Evolutionary conservation across 208 protist genomes (phyloP).

Genomic region (Trypanosoma lewisi): DNA sequence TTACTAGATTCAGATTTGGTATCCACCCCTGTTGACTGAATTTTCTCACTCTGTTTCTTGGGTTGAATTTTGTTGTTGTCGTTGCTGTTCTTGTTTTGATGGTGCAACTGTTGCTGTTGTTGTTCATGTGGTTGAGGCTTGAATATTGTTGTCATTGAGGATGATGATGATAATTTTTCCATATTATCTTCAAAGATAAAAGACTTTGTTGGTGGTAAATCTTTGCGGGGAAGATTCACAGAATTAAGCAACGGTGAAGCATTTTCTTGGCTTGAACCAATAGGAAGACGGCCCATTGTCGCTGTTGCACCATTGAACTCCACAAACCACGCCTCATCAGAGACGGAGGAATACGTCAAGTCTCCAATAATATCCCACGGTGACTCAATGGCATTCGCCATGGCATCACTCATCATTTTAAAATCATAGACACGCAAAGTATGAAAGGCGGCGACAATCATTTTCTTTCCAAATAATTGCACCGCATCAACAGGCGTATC

Average conservation of each 20-base stretch:
- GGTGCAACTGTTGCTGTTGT: not conserved
- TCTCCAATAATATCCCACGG: conserved; percentile 75
- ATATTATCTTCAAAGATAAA: not conserved
- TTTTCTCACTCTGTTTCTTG: not conserved
- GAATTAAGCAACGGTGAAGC: not conserved
- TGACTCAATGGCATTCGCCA: conserved; percentile 32
- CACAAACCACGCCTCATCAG: conserved; percentile 70
- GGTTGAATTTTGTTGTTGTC: not conserved
- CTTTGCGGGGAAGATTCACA: not conserved
- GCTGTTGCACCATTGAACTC: conserved; percentile 50
- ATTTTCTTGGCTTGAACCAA: conserved; percentile 11
- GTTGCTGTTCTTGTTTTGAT: too few species aligned
- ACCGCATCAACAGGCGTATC: conserved; percentile 64
- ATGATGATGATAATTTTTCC: not conserved
- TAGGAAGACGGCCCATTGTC: conserved; percentile 38
- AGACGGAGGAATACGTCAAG: conserved; percentile 51
- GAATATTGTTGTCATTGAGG: not conserved
- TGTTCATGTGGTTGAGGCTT: not conserved
- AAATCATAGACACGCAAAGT: conserved; percentile 55
- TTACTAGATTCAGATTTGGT: not conserved
- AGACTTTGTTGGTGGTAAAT: not conserved
- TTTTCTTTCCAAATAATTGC: conserved; percentile 56
- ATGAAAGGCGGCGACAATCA: conserved; percentile 61
- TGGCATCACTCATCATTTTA: conserved; percentile 38
- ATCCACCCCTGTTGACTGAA: too few species aligned